Evolutionary conservation across 768 basidiomycete species (phyloP).

Genomic region (Tubosaeta sp.): DNA sequence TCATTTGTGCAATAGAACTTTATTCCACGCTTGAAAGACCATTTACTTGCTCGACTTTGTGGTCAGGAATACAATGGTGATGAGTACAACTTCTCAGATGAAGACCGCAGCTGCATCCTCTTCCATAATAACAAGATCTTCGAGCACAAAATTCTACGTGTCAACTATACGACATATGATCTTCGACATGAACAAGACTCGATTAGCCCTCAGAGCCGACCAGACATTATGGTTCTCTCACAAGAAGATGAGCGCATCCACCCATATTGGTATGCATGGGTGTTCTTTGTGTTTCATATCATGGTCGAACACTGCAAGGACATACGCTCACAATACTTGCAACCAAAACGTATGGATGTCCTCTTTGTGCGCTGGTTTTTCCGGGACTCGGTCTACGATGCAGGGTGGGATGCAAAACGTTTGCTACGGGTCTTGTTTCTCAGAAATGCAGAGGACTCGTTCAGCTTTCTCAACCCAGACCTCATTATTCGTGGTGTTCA

Average conservation of each 20-base stretch:
- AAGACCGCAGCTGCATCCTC: neutral
- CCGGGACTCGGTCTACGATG: slow-evolving; percentile 16
- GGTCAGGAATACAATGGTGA: neutral
- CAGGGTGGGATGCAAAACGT: slow-evolving; percentile 25
- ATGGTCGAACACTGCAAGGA: neutral
- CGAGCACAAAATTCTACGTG: slow-evolving; percentile 8
- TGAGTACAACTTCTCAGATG: neutral
- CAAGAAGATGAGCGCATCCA: slow-evolving; percentile 23
- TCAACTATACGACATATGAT: slow-evolving; percentile 29
- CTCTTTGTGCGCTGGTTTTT: slow-evolving; percentile 41
- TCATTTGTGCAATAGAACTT: neutral
- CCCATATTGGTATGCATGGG: slow-evolving; percentile 36
- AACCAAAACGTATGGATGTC: slow-evolving; percentile 30
- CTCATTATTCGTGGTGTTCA: slow-evolving; percentile 38
- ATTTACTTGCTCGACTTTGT: neutral
- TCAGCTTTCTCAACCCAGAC: slow-evolving; percentile 44
- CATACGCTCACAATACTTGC: neutral
- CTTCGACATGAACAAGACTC: slow-evolving; percentile 31
- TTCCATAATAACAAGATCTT: neutral
- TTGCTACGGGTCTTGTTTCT: neutral
- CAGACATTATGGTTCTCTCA: slow-evolving; percentile 35
- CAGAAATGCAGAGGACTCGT: slow-evolving; percentile 11
- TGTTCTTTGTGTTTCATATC: slow-evolving; percentile 13
- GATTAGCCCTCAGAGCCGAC: slow-evolving; percentile 30
- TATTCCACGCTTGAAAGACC: neutral